These are phyloP conservation scores for Torulaspora quercuum DNA, from an alignment of 805 yeast genomes.

Conservation along the genomic window DNA sequence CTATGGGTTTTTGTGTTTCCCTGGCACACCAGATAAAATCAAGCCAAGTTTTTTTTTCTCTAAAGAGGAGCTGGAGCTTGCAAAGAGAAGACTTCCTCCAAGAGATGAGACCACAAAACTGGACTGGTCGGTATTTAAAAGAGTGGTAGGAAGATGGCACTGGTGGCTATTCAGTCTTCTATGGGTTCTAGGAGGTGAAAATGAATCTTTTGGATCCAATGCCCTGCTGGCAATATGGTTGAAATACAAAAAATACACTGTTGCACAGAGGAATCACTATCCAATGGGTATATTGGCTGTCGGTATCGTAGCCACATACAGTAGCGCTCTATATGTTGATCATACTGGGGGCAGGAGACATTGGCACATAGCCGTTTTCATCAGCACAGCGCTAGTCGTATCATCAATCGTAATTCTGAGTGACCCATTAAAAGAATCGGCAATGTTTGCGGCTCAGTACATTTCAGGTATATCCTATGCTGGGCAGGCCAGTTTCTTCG, in stretches of 20 bases:
- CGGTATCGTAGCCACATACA: slow-evolving; percentile 43
- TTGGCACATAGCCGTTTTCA: slow-evolving; percentile 45
- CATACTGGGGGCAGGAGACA: slow-evolving; percentile 41
- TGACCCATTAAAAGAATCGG: slow-evolving; percentile 35
- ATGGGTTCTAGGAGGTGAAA: slow-evolving; percentile 48
- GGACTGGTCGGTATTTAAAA: slow-evolving; percentile 37
- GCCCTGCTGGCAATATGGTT: slow-evolving; percentile 44
- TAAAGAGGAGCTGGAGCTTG: slow-evolving; percentile 40
- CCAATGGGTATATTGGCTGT: slow-evolving; percentile 50
- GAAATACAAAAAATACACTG: slow-evolving; percentile 37
- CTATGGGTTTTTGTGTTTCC: slow-evolving; percentile 50
- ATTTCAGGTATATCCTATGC: slow-evolving; percentile 48
- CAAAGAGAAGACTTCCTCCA: slow-evolving; percentile 39
- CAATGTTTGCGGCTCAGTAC: slow-evolving; percentile 50
- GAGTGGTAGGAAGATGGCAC: slow-evolving; percentile 50
- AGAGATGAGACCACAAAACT: slow-evolving; percentile 36
- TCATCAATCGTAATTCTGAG: slow-evolving; percentile 42
- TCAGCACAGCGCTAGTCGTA: slow-evolving; percentile 40
- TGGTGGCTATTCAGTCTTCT: slow-evolving; percentile 47
- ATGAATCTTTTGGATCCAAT: slow-evolving; percentile 43
- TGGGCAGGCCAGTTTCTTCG: slow-evolving; percentile 52
- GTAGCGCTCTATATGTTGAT: slow-evolving; percentile 39
- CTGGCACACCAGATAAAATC: slow-evolving; percentile 48
- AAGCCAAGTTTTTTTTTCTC: slow-evolving; percentile 36
- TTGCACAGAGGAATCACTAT: slow-evolving; percentile 43